Conservation (phyloP, 2,329 filamentous ascomycete genomes). For the Cryoendolithus antarcticus region DNA sequence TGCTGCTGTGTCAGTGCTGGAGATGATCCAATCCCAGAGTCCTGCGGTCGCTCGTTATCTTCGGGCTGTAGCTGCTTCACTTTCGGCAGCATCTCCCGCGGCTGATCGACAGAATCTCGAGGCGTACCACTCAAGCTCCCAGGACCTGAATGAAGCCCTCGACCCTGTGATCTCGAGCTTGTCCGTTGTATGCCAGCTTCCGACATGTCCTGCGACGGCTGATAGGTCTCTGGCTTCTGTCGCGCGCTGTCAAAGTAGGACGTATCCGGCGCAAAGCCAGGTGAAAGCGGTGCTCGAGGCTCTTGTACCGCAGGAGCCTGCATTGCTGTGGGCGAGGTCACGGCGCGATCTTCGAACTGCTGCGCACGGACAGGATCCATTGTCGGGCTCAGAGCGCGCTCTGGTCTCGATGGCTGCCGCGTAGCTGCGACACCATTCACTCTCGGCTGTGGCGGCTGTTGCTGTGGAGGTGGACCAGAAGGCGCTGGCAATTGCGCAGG, state of each 20-base stretch:
- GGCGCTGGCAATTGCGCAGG: slow-evolving; percentile 41
- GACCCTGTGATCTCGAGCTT: slow-evolving; percentile 9
- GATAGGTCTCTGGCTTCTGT: slow-evolving; percentile 21
- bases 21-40: slow-evolving; percentile 48
- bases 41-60: slow-evolving; percentile 41
- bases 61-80: slow-evolving; percentile 15
- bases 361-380: slow-evolving; percentile 16
- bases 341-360: slow-evolving; percentile 13
- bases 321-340: slow-evolving; percentile 7
- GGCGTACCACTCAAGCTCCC: slow-evolving; percentile 9
- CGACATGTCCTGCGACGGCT: slow-evolving; percentile 17
- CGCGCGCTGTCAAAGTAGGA: slow-evolving; percentile 1
- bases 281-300: slow-evolving; percentile 6
- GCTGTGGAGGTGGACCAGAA: slow-evolving; percentile 51
- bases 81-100: slow-evolving; percentile 14
- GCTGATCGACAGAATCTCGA: slow-evolving; percentile 12
- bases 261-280: slow-evolving; percentile 3
- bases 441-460: slow-evolving; percentile 30
- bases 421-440: slow-evolving; percentile 13
- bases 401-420: slow-evolving; percentile 20
- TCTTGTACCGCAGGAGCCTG: slow-evolving; percentile 1
- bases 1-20: slow-evolving; percentile 52
- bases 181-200: slow-evolving; percentile 5
- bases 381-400: slow-evolving; percentile 19
- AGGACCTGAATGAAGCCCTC: slow-evolving; percentile 24